Evolutionary conservation across 768 basidiomycete species (phyloP).

Genomic region (Nidularia sp.): DNA sequence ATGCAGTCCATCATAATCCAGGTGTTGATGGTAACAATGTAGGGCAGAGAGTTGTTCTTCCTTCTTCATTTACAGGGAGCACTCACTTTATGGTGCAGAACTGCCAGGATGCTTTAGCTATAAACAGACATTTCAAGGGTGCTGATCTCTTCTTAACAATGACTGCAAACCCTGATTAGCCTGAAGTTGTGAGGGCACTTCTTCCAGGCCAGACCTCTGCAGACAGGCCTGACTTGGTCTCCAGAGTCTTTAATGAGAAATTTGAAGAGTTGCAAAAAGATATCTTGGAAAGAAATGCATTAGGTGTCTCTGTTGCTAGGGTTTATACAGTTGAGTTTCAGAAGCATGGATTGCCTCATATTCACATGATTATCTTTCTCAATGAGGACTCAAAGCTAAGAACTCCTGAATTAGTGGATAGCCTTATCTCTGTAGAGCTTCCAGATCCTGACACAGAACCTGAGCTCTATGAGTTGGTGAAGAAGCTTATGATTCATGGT

Average conservation of each 20-base stretch:
- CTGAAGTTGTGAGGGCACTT: constrained; percentile 29
- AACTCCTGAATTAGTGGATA: neutral
- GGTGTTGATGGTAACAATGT: constrained; percentile 15
- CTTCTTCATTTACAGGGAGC: constrained; percentile 29
- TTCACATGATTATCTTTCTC: neutral
- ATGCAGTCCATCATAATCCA: constrained; percentile 17
- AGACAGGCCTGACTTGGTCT: constrained; percentile 44
- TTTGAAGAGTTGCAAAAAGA: constrained; percentile 26
- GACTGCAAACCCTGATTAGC: constrained; percentile 40
- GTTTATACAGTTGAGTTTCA: constrained; percentile 44
- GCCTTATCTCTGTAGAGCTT: constrained; percentile 22
- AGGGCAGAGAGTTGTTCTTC: constrained; percentile 26
- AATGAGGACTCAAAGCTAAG: neutral
- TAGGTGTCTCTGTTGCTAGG: constrained; percentile 36
- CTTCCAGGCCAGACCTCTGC: constrained; percentile 28
- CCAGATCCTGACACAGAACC: constrained; percentile 30
- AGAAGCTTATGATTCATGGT: constrained; percentile 29
- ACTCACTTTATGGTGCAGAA: constrained; percentile 29
- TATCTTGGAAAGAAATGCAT: constrained; percentile 29
- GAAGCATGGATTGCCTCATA: neutral
- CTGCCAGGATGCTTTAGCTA: constrained; percentile 36
- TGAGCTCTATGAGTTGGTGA: constrained; percentile 25
- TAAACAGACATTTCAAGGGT: constrained; percentile 23
- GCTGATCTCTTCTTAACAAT: constrained; percentile 42
- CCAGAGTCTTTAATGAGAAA: constrained; percentile 41